phyloP scores from a whole-genome alignment of 495 filamentous ascomycete species.

The Evansstolkia leycettana region DNA sequence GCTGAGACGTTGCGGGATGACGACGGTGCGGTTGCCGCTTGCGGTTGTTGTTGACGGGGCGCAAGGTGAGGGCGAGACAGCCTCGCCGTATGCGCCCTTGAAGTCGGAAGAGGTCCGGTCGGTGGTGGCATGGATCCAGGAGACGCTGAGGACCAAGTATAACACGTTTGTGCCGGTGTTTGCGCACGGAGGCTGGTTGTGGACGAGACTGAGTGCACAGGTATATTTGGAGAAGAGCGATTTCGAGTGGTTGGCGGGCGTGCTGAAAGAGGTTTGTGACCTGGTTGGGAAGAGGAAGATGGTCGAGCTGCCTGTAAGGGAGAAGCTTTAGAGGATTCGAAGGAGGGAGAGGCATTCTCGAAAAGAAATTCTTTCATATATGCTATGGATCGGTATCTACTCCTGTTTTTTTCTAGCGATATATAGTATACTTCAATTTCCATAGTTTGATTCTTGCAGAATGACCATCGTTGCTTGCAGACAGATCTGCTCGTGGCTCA shows the following conservation, averaged over 20 bases:
- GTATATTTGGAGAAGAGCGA: slow-evolving; percentile 66
- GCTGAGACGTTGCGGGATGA: slow-evolving; percentile 42
- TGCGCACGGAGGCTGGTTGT: slow-evolving; percentile 45
- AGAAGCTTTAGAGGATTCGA: not conserved
- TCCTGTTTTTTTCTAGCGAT: too few species aligned
- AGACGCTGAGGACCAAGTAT: slow-evolving; percentile 42
- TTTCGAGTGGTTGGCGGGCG: slow-evolving; percentile 56
- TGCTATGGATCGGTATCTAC: too few species aligned
- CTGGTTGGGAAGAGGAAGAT: slow-evolving; percentile 45
- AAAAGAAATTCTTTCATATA: too few species aligned
- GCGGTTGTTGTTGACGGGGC: slow-evolving; percentile 16
- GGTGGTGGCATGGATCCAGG: slow-evolving; percentile 45
- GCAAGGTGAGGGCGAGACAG: slow-evolving; percentile 9
- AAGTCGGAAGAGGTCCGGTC: slow-evolving; percentile 15
- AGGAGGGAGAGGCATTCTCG: too few species aligned
- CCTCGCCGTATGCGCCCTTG: slow-evolving; percentile 9
- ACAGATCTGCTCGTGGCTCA: too few species aligned
- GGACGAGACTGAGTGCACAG: slow-evolving; percentile 67
- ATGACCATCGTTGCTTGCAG: too few species aligned
- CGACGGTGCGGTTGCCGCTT: slow-evolving; percentile 67
- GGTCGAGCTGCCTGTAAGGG: slow-evolving; percentile 6
- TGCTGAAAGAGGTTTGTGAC: slow-evolving; percentile 49
- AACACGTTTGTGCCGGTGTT: slow-evolving; percentile 59
- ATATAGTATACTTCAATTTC: too few species aligned
- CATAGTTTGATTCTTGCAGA: too few species aligned